Percentiles rank a stretch among this genome's conserved stretches.
Evolutionary conservation across 768 basidiomycete species (phyloP).

Genomic region (Mycena epipterygia): DNA sequence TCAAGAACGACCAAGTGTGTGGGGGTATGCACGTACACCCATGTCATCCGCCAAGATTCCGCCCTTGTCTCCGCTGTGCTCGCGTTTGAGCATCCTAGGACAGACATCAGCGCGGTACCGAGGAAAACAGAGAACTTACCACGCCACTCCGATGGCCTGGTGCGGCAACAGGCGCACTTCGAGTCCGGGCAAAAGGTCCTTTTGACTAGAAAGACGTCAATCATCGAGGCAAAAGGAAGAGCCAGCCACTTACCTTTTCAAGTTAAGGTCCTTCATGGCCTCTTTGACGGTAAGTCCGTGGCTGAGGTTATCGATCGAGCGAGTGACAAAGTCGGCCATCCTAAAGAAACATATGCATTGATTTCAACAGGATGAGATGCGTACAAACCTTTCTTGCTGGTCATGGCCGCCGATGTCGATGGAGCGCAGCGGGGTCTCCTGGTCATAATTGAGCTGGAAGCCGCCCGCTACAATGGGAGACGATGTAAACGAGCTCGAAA

Average conservation of each 20-base stretch:
- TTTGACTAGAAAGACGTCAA: conserved; percentile 49
- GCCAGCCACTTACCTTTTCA: conserved; percentile 59
- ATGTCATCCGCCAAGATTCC: conserved; percentile 83
- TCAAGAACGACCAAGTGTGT: conserved; percentile 7
- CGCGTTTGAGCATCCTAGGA: conserved; percentile 83
- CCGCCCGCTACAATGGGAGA: conserved; percentile 39
- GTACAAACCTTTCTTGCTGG: conserved; percentile 62
- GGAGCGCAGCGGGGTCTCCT: conserved; percentile 58
- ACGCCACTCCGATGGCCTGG: conserved; percentile 83
- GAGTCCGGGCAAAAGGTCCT: conserved; percentile 75
- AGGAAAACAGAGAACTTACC: conserved; percentile 54
- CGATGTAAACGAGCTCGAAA: conserved; percentile 35
- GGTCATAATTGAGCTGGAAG: conserved; percentile 66
- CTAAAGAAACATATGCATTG: conserved; percentile 45
- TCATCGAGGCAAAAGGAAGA: not conserved
- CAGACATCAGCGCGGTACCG: too few relatives aligned
- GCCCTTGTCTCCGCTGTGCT: conserved; percentile 64
- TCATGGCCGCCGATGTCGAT: conserved; percentile 73
- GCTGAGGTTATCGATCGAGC: conserved; percentile 68
- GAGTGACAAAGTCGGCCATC: conserved; percentile 74
- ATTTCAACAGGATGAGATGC: not conserved
- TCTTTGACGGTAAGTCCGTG: conserved; percentile 65
- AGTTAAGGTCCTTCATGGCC: conserved; percentile 65
- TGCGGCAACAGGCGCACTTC: conserved; percentile 80
- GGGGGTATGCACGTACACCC: conserved; percentile 63